These are phyloP conservation scores for Pseudogymnoascus sp. DNA, from an alignment of 2,329 filamentous ascomycete genomes.

Conservation along the genomic window DNA sequence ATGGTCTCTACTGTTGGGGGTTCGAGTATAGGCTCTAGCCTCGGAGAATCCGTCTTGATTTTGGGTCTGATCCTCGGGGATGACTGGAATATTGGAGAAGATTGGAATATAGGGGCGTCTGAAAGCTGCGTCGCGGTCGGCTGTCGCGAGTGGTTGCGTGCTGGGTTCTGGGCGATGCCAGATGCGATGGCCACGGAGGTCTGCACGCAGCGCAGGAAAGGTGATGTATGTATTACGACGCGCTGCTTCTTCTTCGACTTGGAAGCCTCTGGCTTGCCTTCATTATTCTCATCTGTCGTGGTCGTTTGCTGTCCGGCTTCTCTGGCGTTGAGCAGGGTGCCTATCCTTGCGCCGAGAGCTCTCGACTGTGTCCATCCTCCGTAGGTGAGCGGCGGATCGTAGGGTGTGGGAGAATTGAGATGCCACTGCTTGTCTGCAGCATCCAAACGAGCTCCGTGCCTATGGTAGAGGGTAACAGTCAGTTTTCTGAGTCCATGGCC, in stretches of 20 bases:
- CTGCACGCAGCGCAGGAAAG: slow-evolving; percentile 86
- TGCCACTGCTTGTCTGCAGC: slow-evolving; percentile 95
- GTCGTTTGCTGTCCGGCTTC: slow-evolving; percentile 27
- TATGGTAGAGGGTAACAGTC: slow-evolving; percentile 24
- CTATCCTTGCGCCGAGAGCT: slow-evolving; percentile 74
- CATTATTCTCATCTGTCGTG: slow-evolving; percentile 21
- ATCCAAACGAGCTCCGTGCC: slow-evolving; percentile 90
- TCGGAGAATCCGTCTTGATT: slow-evolving; percentile 21
- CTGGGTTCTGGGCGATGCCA: slow-evolving; percentile 62
- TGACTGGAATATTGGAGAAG: slow-evolving; percentile 17
- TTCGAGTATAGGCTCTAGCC: slow-evolving; percentile 22
- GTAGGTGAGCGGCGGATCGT: slow-evolving; percentile 91
- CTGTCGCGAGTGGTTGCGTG: slow-evolving; percentile 24
- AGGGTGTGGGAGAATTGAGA: slow-evolving; percentile 82
- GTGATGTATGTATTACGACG: slow-evolving; percentile 85
- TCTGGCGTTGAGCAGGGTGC: slow-evolving; percentile 54
- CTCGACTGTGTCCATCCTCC: slow-evolving; percentile 86
- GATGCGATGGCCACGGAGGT: slow-evolving; percentile 83
- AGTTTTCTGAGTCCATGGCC: not conserved
- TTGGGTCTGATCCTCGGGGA: slow-evolving; percentile 25
- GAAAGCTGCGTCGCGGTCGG: slow-evolving; percentile 17
- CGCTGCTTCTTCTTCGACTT: slow-evolving; percentile 56
- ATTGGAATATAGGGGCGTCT: slow-evolving; percentile 10
- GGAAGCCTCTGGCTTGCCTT: slow-evolving; percentile 17
- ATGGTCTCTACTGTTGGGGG: slow-evolving; percentile 17